These are phyloP conservation scores for Thymus mandschuricus DNA, from an alignment of 257 asterid species.

Conservation along the genomic window DNA sequence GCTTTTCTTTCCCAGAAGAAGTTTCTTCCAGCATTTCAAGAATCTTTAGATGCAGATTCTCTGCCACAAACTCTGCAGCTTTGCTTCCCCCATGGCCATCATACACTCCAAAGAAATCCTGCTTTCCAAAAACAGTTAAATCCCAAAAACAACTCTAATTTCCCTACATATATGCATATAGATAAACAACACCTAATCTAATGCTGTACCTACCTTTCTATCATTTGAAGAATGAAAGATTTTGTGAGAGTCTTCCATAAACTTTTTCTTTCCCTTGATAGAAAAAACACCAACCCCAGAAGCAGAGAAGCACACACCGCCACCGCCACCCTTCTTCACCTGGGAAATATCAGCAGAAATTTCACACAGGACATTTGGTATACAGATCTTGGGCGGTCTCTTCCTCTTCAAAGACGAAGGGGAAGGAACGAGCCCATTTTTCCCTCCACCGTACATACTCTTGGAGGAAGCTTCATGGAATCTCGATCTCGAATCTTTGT, in stretches of 20 bases:
- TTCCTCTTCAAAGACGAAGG: constrained; percentile 72
- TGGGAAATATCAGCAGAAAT: constrained; percentile 44
- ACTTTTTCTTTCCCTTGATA: constrained; percentile 82
- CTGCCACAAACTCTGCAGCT: constrained; percentile 81
- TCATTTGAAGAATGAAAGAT: constrained; percentile 45
- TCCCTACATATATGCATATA: not conserved
- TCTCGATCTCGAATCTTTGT: constrained; percentile 8
- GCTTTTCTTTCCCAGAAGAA: constrained; percentile 44
- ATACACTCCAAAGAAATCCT: constrained; percentile 88
- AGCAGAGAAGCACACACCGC: constrained; percentile 48
- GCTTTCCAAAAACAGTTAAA: constrained; percentile 26
- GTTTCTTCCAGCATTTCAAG: constrained; percentile 56
- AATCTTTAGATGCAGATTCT: constrained; percentile 71
- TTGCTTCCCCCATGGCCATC: constrained; percentile 97
- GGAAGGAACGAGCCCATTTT: constrained; percentile 33
- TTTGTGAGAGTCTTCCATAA: constrained; percentile 84
- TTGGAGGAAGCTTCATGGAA: constrained; percentile 1
- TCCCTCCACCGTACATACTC: not conserved
- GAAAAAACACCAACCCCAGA: constrained; percentile 69
- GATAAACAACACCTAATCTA: not conserved
- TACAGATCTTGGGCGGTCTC: constrained; percentile 74
- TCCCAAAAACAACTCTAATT: not conserved
- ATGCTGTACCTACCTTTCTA: constrained; percentile 47
- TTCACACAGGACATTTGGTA: constrained; percentile 72
- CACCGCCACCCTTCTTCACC: constrained; percentile 31